Conservation (phyloP, 495 filamentous ascomycete genomes). For the Aspergillus avenaceus region DNA sequence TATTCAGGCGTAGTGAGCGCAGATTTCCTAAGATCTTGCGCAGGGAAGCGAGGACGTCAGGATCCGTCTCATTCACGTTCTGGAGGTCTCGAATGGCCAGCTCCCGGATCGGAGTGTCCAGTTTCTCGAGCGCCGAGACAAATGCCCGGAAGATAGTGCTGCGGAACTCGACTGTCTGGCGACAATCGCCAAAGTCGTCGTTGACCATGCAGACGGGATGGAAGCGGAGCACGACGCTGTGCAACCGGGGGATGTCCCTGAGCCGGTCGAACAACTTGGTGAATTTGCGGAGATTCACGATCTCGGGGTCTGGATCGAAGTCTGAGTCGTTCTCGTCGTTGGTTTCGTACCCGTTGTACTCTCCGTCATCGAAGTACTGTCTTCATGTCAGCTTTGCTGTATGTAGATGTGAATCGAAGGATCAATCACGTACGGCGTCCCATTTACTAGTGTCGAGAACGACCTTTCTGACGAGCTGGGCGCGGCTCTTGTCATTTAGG, state of each 20-base stretch:
- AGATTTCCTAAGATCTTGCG: slow-evolving; percentile 7
- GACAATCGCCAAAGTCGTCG: neutral
- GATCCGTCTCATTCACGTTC: slow-evolving; percentile 10
- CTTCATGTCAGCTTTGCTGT: neutral
- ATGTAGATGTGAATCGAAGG: neutral
- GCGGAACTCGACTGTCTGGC: slow-evolving; percentile 11
- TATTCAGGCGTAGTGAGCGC: slow-evolving; percentile 16
- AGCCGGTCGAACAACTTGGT: slow-evolving; percentile 3
- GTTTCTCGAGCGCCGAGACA: slow-evolving; percentile 1
- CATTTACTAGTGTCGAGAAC: neutral
- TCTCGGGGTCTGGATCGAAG: neutral
- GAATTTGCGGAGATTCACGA: neutral
- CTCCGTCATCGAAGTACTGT: neutral
- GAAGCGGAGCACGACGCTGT: slow-evolving; percentile 17
- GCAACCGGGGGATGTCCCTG: slow-evolving; percentile 10
- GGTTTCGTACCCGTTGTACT: too few relatives aligned
- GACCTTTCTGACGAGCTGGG: neutral
- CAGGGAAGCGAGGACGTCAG: neutral
- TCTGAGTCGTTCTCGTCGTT: too few relatives aligned
- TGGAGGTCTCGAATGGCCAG: slow-evolving; percentile 17
- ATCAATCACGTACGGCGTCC: neutral
- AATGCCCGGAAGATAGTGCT: slow-evolving; percentile 8
- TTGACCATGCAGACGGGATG: slow-evolving; percentile 9
- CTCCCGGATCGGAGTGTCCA: slow-evolving; percentile 11
- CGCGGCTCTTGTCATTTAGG: neutral